These are phyloP conservation scores for Platanthera zijinensis DNA, from an alignment of 106 monocot genomes.

Conservation along the genomic window DNA sequence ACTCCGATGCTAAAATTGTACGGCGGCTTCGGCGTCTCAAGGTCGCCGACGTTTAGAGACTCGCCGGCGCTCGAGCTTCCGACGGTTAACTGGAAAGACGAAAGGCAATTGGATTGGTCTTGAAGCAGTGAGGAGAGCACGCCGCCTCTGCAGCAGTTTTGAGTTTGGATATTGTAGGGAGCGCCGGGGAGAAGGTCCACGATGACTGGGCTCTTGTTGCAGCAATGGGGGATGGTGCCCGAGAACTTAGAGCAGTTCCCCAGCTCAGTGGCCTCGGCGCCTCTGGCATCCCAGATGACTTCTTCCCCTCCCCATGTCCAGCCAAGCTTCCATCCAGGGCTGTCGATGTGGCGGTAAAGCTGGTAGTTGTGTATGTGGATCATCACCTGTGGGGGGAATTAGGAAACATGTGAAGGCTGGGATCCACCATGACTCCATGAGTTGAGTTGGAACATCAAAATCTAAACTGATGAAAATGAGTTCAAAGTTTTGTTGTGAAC, in stretches of 20 bases:
- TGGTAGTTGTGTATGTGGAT: slow-evolving; percentile 73
- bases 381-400: slow-evolving; percentile 26
- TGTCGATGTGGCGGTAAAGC: slow-evolving; percentile 67
- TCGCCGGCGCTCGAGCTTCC: slow-evolving; percentile 2
- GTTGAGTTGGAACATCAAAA: too few relatives aligned
- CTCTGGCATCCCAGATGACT: slow-evolving; percentile 51
- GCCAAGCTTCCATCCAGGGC: slow-evolving; percentile 68
- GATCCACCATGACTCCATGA: too few relatives aligned
- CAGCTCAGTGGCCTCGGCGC: slow-evolving; percentile 71
- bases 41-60: slow-evolving; percentile 1
- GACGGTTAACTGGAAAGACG: slow-evolving; percentile 54
- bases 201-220: slow-evolving; percentile 52
- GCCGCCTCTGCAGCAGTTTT: slow-evolving; percentile 77
- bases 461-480: neutral
- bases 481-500: neutral
- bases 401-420: neutral
- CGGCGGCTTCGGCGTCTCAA: slow-evolving; percentile 23
- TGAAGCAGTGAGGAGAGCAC: slow-evolving; percentile 52
- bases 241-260: slow-evolving; percentile 63
- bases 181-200: slow-evolving; percentile 55
- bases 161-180: slow-evolving; percentile 51
- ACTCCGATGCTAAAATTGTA: slow-evolving; percentile 46
- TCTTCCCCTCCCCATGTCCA: slow-evolving; percentile 64
- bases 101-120: slow-evolving; percentile 10
- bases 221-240: slow-evolving; percentile 46